A percentile compares a stretch with the other conserved stretches of the same genome.
These are phyloP conservation scores for Stylonectria norvegica DNA, from an alignment of 2,329 filamentous ascomycete genomes.

Conservation along the genomic window DNA sequence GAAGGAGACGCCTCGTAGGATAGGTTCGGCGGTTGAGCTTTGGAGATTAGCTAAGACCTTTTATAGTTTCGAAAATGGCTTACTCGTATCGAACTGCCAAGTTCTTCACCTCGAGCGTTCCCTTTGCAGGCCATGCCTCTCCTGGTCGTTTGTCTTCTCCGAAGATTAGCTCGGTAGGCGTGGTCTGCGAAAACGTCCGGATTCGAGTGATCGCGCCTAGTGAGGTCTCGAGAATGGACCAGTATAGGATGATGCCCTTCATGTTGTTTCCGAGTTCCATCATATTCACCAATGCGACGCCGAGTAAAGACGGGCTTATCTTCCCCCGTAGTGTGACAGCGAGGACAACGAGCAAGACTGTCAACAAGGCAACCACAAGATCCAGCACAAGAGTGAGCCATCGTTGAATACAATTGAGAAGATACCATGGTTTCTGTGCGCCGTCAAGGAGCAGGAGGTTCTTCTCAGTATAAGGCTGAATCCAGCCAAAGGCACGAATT, in stretches of 20 bases:
- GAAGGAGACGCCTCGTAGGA: conserved; percentile 31
- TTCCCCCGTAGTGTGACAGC: conserved; percentile 35
- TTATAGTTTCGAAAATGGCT: conserved; percentile 3
- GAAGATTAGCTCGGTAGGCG: conserved; percentile 21
- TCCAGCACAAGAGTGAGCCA: conserved; percentile 53
- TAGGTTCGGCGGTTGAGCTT: conserved; percentile 21
- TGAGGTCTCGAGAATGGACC: conserved; percentile 31
- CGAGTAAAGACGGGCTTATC: conserved; percentile 31
- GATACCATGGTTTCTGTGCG: conserved; percentile 52
- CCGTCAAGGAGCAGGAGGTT: conserved; percentile 38
- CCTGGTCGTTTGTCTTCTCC: conserved; percentile 14
- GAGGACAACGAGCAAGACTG: conserved; percentile 35
- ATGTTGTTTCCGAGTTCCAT: conserved; percentile 27
- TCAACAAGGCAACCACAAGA: conserved; percentile 47
- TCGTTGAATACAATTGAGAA: conserved; percentile 49
- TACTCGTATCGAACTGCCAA: conserved; percentile 29
- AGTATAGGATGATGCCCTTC: conserved; percentile 27
- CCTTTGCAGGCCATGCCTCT: conserved; percentile 21
- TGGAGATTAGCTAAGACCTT: neutral
- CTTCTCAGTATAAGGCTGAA: conserved; percentile 35
- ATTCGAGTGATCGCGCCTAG: conserved; percentile 30
- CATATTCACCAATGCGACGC: conserved; percentile 37
- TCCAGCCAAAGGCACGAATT: conserved; percentile 40
- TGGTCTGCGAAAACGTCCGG: conserved; percentile 24
- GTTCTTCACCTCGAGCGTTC: conserved; percentile 21